Conservation (phyloP, 441 rosid species). For the Iberis amara region DNA sequence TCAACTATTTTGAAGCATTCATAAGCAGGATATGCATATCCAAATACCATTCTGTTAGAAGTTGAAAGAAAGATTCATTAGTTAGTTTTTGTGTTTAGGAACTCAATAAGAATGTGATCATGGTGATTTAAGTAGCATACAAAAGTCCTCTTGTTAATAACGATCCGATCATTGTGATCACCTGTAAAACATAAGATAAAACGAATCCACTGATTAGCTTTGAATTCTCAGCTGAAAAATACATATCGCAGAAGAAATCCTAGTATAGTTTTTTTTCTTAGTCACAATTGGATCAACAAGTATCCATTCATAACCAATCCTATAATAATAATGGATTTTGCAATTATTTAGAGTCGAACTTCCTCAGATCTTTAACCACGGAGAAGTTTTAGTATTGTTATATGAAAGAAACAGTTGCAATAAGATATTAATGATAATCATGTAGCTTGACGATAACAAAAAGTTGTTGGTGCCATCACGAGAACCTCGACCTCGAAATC, state of each 20-base stretch:
- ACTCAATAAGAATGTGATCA: conserved; percentile 5
- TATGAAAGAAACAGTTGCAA: no score
- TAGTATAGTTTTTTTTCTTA: no score
- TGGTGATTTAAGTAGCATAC: conserved; percentile 42
- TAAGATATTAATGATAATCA: no score
- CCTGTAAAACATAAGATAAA: conserved; percentile 26
- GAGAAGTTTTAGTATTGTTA: no score
- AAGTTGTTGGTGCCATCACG: no score
- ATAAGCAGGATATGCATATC: conserved; percentile 95
- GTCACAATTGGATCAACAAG: no score
- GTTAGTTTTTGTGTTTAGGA: not conserved
- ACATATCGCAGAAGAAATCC: not conserved
- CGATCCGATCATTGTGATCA: conserved; percentile 81
- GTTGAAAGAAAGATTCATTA: conserved; percentile 3
- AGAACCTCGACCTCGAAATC: no score
- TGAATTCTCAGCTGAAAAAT: not conserved
- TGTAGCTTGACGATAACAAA: no score
- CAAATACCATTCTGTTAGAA: conserved; percentile 64
- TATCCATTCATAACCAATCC: no score
- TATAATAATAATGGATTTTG: no score
- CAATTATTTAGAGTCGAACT: no score
- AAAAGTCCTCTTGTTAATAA: conserved; percentile 81
- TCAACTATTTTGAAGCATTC: conserved; percentile 91
- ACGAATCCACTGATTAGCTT: conserved; percentile 4
- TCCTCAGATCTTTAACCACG: no score